Evolutionary conservation across 768 basidiomycete genomes (phyloP).

Genomic region (Butyriboletus loyo): DNA sequence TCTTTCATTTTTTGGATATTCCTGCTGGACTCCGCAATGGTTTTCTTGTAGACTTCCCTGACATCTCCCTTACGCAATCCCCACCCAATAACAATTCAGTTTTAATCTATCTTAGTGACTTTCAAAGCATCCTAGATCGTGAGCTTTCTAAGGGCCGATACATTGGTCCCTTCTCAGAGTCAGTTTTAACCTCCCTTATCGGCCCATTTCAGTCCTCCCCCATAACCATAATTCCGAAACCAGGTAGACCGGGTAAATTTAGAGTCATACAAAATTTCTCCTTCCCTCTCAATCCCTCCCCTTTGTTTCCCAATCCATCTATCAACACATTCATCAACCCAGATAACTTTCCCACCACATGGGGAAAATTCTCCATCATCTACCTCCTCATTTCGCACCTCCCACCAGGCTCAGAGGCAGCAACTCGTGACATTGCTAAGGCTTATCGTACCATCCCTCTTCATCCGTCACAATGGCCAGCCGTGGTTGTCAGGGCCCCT

Average conservation of each 20-base stretch:
- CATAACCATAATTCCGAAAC: not conserved
- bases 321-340: not conserved
- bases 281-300: not conserved
- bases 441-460: not conserved
- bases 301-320: too few species aligned
- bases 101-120: too few species aligned
- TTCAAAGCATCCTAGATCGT: too few species aligned
- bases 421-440: not conserved
- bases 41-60: too few species aligned
- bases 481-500: too few species aligned
- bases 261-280: not conserved
- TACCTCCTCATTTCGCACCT: not conserved
- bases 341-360: not conserved
- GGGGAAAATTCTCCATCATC: not conserved
- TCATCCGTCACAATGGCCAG: not conserved
- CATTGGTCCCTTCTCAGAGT: too few species aligned
- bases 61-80: too few species aligned
- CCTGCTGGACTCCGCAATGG: too few species aligned
- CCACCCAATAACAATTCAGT: too few species aligned
- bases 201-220: not conserved
- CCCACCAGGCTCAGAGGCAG: not conserved
- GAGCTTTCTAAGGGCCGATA: too few species aligned
- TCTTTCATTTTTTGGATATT: too few species aligned
- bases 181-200: too few species aligned
- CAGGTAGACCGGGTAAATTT: not conserved